Evolutionary conservation across 805 yeast species (phyloP), one percentile per base, ranked within the genome.

Genomic region (Monosporozyma servazzii): DNA sequence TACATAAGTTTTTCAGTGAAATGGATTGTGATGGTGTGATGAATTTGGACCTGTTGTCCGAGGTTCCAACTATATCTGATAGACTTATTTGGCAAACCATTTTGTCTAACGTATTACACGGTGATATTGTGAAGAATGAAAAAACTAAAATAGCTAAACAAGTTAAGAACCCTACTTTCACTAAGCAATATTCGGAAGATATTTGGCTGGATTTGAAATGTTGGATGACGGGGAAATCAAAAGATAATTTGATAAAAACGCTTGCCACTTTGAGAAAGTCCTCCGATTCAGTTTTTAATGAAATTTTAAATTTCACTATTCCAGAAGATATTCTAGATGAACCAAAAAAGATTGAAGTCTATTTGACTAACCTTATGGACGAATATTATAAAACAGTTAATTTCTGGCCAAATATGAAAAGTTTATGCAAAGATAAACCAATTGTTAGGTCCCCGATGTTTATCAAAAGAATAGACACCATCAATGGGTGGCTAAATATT

Each of bases 31-130:
- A 51, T 18, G 27, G 25, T 6, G 37, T 41, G 11, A 31, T 47
- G 15, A 9, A 31, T 29, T 25, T 37, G n/a, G 51, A 56, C 37
- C 39, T 53, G 25, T 48, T 68, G 11, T 51, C 63, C 5, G 56
- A 67, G 3, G 67, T 69, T 50, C 68, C 72, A 6, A 56, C 61
- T 23, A 81, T 84, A 7, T 60, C 81, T 10, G 97, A 89, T 63
- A 75, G 98, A 47, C 72, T 90, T 11, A 96, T 89, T 68, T 93
- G 99, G 99, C 98, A 93, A 68, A 79, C 91, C 0, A 88, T 93
- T 96, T 74, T 93, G 47, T 78, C 86, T 10, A 78, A 89, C 2
- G 98, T 93, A 3, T 76, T 93, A 36, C 91, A 95, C 2, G 98
- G 99, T 58, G 98, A 93, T 67, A 96, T 93, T 50, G 89, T 93